Percentiles rank a stretch among this genome's conserved stretches.
Conservation (phyloP, 1,284 basidiomycete genomes). For the Vanrija sp. region DNA sequence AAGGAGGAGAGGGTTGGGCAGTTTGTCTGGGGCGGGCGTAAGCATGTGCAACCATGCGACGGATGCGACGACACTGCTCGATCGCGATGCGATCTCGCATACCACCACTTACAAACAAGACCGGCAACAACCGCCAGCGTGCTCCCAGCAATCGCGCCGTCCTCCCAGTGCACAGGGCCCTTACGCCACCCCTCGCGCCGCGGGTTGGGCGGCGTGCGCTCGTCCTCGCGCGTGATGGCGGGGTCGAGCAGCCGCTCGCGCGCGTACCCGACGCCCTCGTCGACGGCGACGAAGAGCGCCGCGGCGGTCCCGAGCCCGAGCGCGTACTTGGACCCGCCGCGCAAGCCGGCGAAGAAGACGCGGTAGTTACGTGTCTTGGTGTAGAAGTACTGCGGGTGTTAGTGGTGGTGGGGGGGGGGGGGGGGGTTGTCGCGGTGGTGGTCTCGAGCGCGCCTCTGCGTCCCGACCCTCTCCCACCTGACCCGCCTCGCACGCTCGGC, state of each 20-base stretch:
- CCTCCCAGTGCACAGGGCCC: conserved; percentile 33
- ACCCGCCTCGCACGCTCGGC: no score
- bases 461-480: no score
- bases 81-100: not conserved
- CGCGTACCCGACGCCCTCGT: conserved; percentile 37
- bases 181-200: conserved; percentile 30
- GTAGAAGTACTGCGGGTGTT: conserved; percentile 44
- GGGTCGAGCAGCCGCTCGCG: conserved; percentile 24
- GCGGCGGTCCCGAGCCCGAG: conserved; percentile 35
- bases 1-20: conserved; percentile 37
- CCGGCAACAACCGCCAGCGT: conserved; percentile 34
- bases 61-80: not conserved
- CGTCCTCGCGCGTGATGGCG: conserved; percentile 2
- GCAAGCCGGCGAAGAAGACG: conserved; percentile 35
- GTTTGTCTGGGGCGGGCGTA: conserved; percentile 27
- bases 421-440: no score
- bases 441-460: no score
- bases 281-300: conserved; percentile 31
- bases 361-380: conserved; percentile 49
- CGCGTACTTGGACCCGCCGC: conserved; percentile 36
- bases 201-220: conserved; percentile 7
- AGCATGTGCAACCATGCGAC: not conserved
- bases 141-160: conserved; percentile 41
- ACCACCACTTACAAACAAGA: conserved; percentile 30
- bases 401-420: not conserved